These are phyloP conservation scores for Tricholoma flavovirens DNA, from an alignment of 768 basidiomycete genomes.

Conservation along the genomic window DNA sequence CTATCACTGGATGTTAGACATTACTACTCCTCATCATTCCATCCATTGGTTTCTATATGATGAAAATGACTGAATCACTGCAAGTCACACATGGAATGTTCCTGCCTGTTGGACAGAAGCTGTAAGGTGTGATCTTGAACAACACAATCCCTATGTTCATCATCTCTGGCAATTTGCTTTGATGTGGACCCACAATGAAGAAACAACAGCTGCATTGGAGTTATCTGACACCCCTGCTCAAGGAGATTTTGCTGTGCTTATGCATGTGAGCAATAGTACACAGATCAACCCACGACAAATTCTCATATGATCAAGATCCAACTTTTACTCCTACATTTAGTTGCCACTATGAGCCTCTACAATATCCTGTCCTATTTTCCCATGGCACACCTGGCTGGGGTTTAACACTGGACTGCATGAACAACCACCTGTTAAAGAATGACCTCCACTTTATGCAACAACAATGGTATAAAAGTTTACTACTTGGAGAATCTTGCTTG, in stretches of 20 bases:
- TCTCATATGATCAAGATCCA: constrained; percentile 1
- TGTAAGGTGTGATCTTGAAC: neutral
- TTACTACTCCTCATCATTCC: too few relatives aligned
- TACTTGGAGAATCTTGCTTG: too few relatives aligned
- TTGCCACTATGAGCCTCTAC: too few relatives aligned
- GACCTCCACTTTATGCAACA: neutral
- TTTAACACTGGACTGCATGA: neutral
- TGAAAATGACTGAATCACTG: neutral
- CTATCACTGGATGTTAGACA: too few relatives aligned
- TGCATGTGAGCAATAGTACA: too few relatives aligned
- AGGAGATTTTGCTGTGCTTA: too few relatives aligned
- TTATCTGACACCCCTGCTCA: neutral
- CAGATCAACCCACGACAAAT: neutral
- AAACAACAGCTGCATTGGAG: too few relatives aligned
- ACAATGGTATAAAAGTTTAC: neutral
- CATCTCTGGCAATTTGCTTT: too few relatives aligned
- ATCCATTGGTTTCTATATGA: too few relatives aligned
- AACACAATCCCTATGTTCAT: neutral
- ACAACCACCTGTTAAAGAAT: neutral
- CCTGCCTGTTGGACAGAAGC: neutral
- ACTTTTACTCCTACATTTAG: constrained; percentile 1
- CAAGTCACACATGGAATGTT: neutral
- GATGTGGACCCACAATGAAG: too few relatives aligned
- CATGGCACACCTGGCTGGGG: constrained; percentile 4
- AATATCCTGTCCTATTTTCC: constrained; percentile 2